Conservation (phyloP, 306 rosid species). For the Medicago ruthenica region DNA sequence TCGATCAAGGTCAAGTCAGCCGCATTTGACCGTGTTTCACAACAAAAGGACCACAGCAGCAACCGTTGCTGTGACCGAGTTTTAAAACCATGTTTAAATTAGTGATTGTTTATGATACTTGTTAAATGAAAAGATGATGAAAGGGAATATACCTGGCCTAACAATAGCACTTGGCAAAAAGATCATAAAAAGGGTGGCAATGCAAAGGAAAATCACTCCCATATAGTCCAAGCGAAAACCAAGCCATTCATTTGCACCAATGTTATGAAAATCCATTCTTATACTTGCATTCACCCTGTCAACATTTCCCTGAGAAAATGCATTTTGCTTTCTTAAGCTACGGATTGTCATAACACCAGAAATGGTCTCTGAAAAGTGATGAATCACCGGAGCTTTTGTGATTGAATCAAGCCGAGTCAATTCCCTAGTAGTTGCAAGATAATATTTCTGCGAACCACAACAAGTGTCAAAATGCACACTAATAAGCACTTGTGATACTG, state of each 20-base stretch:
- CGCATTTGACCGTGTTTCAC: neutral
- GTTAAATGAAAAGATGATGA: constrained; percentile 4
- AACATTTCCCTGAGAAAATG: constrained; percentile 65
- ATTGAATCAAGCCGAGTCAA: constrained; percentile 82
- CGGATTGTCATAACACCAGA: constrained; percentile 88
- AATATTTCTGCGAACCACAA: constrained; percentile 62
- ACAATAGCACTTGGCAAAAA: constrained; percentile 69
- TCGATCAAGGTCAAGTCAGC: neutral
- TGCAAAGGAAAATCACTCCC: constrained; percentile 71
- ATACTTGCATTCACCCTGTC: constrained; percentile 71
- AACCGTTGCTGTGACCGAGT: too few relatives aligned
- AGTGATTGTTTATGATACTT: neutral
- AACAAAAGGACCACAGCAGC: neutral
- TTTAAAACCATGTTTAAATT: neutral
- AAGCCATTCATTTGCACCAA: constrained; percentile 87
- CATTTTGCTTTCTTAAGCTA: constrained; percentile 63
- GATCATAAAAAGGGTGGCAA: constrained; percentile 74
- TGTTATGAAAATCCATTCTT: constrained; percentile 88
- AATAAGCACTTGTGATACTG: too few relatives aligned
- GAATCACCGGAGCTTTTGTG: constrained; percentile 91
- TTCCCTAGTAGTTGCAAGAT: constrained; percentile 83
- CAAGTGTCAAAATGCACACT: constrained; percentile 1
- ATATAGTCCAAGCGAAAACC: constrained; percentile 76
- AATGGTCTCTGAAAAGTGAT: constrained; percentile 88
- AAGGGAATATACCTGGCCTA: constrained; percentile 66